These are phyloP conservation scores for Vitis hybrid DNA, from an alignment of 177 flowering plant species.

Conservation along the genomic window DNA sequence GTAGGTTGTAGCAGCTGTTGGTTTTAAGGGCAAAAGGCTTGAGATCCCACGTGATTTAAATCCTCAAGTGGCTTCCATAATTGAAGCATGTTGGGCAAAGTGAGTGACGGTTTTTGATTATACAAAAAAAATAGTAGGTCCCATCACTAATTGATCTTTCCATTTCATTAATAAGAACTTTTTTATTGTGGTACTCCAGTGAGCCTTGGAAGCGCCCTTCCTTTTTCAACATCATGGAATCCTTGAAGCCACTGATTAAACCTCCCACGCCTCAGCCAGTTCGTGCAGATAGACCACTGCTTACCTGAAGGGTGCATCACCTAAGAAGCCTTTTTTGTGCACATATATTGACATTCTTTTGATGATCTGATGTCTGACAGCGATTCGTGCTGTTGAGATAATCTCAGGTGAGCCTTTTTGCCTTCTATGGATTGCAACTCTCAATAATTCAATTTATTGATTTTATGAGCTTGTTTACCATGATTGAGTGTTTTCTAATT, in stretches of 20 bases:
- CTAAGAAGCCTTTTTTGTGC: constrained; percentile 19
- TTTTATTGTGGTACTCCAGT: constrained; percentile 38
- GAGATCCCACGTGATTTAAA: constrained; percentile 78
- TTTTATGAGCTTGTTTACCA: neutral
- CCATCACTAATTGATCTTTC: neutral
- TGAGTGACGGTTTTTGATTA: constrained; percentile 28
- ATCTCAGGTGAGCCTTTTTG: constrained; percentile 30
- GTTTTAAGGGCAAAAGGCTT: constrained; percentile 76
- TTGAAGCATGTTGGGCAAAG: constrained; percentile 93
- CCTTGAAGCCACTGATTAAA: constrained; percentile 62
- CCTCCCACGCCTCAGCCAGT: constrained; percentile 47
- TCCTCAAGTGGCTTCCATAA: constrained; percentile 71
- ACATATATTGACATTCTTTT: constrained; percentile 34
- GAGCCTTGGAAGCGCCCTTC: constrained; percentile 95
- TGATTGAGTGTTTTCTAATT: neutral
- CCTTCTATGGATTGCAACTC: neutral
- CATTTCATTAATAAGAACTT: neutral
- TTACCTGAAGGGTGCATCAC: constrained; percentile 31
- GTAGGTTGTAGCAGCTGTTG: constrained; percentile 97
- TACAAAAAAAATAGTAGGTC: neutral
- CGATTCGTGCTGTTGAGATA: constrained; percentile 17
- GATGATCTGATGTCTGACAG: constrained; percentile 21
- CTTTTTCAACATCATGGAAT: constrained; percentile 74
- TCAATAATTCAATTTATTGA: neutral
- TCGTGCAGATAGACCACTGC: constrained; percentile 36